Evolutionary conservation across 73 alveolate genomes (phyloP), one percentile per base, ranked within the genome.

Genomic region (Uronychia setigera): DNA sequence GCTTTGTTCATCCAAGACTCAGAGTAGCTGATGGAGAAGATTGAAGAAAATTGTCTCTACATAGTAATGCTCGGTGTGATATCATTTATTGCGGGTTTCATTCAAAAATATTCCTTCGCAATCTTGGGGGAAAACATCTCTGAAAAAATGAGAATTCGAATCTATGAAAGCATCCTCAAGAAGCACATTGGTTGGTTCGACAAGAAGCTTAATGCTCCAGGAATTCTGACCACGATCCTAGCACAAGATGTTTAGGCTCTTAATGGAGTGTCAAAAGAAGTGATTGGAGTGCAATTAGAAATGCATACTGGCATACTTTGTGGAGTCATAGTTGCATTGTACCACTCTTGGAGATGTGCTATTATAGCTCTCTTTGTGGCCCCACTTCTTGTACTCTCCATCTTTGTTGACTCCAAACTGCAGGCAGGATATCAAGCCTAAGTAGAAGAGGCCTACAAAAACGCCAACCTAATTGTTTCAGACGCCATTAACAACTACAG

Each of bases 131-230:
- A 95, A 77, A 88, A 84, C 75, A 80, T 97, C 58, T 91, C 98
- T 0, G 74, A 90, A 60, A 92, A 91, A 60, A 77, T 93, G 32
- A 90, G 99, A 88, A 84, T 92, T 77, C 92, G 90, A 80, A 67
- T 93, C 14, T 88, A 92, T 35, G 46, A 92, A 80, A 87, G 85
- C 80, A 88, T 95, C 80, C 88, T 97, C 35, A 86, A 92, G 81
- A 94, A 94, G 89, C 96, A 92, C 35, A 89, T 95, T 74, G 92
- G 96, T 1, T 96, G 94, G 95, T 96, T 92, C 89, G 99, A 96
- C 80, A 91, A 85, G 1, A 92, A 90, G 29, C 95, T 94, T 33
- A 95, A 95, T 80, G 83, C 96, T 59, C 95, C 99, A 1, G 99
- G 98, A 33, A 94, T 97, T 0, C 58, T 97, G 74, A 87, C 96